Percentiles rank a stretch among this genome's conserved stretches.
Evolutionary conservation across 305 asterid species (phyloP).

Genomic region (Plantago coronopus): DNA sequence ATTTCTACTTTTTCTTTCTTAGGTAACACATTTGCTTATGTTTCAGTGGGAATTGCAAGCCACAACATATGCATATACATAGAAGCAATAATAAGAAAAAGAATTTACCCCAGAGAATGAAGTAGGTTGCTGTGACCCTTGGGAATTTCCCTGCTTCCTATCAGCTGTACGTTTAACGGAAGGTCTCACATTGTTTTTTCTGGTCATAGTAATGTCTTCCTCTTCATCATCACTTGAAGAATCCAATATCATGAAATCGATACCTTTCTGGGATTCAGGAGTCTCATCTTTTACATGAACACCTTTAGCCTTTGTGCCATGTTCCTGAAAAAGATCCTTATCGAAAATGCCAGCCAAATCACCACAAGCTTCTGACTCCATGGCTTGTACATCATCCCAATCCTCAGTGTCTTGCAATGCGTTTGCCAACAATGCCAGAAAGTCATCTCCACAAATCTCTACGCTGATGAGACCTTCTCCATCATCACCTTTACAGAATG

Average conservation of each 20-base stretch:
- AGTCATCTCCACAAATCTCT: slow-evolving; percentile 89
- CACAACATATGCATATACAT: not conserved
- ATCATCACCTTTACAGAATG: slow-evolving; percentile 61
- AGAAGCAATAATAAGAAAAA: not conserved
- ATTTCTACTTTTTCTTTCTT: slow-evolving; percentile 5
- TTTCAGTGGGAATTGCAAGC: slow-evolving; percentile 1
- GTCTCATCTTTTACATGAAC: slow-evolving; percentile 53
- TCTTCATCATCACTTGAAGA: slow-evolving; percentile 65
- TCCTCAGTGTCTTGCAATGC: slow-evolving; percentile 70
- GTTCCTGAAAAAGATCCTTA: slow-evolving; percentile 35
- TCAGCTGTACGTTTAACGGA: slow-evolving; percentile 29
- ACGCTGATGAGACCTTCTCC: slow-evolving; percentile 77
- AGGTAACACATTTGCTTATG: slow-evolving; percentile 5
- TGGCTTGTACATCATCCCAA: slow-evolving; percentile 85
- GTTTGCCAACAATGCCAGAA: slow-evolving; percentile 76
- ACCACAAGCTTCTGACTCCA: slow-evolving; percentile 87
- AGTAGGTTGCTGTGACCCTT: slow-evolving; percentile 34
- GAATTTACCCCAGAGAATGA: slow-evolving; percentile 45
- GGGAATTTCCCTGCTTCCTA: slow-evolving; percentile 28
- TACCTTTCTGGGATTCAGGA: slow-evolving; percentile 36
- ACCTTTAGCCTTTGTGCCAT: slow-evolving; percentile 28
- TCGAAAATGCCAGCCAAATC: slow-evolving; percentile 61
- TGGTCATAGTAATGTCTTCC: slow-evolving; percentile 23
- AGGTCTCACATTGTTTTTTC: slow-evolving; percentile 24
- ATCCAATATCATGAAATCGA: slow-evolving; percentile 42